A percentile compares a stretch with the other conserved stretches of the same genome.
Conservation (phyloP, 345 rosid species). For the Gossypium herbaceum region DNA sequence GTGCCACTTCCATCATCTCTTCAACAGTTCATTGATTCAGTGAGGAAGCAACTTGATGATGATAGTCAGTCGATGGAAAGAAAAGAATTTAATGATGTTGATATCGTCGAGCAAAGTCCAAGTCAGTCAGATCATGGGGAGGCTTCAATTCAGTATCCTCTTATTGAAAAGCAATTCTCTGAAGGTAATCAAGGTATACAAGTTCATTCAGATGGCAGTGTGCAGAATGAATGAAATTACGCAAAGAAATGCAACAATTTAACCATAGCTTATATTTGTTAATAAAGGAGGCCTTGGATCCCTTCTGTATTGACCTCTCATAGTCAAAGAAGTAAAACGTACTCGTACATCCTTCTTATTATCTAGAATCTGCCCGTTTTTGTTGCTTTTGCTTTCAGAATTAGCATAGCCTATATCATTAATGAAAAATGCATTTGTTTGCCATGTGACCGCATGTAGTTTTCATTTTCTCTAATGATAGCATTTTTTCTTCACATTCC, state of each 20-base stretch:
- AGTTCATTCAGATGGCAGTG: background rate
- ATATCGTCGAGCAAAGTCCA: slow-evolving; percentile 23
- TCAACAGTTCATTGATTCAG: slow-evolving; percentile 26
- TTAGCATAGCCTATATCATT: background rate
- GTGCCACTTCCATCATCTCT: slow-evolving; percentile 44
- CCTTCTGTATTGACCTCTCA: background rate
- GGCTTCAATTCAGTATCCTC: slow-evolving; percentile 32
- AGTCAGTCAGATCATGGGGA: slow-evolving; percentile 20
- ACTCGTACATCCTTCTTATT: background rate
- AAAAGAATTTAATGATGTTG: slow-evolving; percentile 16
- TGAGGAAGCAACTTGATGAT: slow-evolving; percentile 7
- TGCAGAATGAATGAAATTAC: background rate
- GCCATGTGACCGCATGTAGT: background rate
- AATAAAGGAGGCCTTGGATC: background rate
- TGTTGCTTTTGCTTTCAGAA: slow-evolving; percentile 2
- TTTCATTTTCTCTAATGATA: background rate
- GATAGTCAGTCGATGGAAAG: slow-evolving; percentile 11
- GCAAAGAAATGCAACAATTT: background rate
- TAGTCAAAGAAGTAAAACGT: background rate
- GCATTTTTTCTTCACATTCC: slow-evolving; percentile 1
- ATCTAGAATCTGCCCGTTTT: background rate
- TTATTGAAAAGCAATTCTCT: slow-evolving; percentile 30
- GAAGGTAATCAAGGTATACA: slow-evolving; percentile 32
- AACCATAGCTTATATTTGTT: background rate
- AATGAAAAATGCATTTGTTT: background rate